Evolutionary conservation across 805 yeast species (phyloP), one percentile per base, ranked within the genome.

Genomic region (Ogataea nakhonphanomensis): DNA sequence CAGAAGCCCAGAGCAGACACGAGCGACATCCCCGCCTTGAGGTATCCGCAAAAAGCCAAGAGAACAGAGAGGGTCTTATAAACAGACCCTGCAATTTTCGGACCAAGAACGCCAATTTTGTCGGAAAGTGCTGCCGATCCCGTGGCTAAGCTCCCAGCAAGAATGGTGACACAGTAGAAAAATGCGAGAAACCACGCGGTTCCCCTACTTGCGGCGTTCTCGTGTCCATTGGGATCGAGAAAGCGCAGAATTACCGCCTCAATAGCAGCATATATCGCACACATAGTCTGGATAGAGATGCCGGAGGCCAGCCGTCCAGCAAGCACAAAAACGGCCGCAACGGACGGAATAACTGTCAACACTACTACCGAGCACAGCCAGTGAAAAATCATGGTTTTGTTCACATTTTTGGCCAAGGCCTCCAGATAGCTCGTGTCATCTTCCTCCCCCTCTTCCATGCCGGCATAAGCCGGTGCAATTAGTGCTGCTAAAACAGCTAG

Each of bases 1-100:
- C 98, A 91, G 62, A 89, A 91, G 2, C 96, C 96, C 48, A 87
- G 76, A 47, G 89, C 57, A 1, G 95, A 84, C 32, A 86, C 81
- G 5, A 91, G 87, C 0, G 95, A 91, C 65, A 91, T 65, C 37
- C 89, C 79, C 24, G 77, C 74, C 48, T 86, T 79, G 8, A 89
- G 81, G 84, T 95, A 87, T 7, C 95, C 93, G 7, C 78, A 69
- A 9, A 80, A 41, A 0, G 71, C 74, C 4, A 67, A 53, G 13
- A 74, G 22, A 7, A 77, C 59, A 3, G 86, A 71, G 1, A 76
- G 51, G 0, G 63, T 51, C 47, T 75, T 73, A 58, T 81, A 74
- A 2, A 61, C 36, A 6, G 55, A 28, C 1, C 45, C 53, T 27
- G 66, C 58, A 21, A 58, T 49, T 9, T 64, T 63, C 25, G 67